These are phyloP conservation scores for Penicillium sp. DNA, from an alignment of 2,329 filamentous ascomycete genomes.

Conservation along the genomic window DNA sequence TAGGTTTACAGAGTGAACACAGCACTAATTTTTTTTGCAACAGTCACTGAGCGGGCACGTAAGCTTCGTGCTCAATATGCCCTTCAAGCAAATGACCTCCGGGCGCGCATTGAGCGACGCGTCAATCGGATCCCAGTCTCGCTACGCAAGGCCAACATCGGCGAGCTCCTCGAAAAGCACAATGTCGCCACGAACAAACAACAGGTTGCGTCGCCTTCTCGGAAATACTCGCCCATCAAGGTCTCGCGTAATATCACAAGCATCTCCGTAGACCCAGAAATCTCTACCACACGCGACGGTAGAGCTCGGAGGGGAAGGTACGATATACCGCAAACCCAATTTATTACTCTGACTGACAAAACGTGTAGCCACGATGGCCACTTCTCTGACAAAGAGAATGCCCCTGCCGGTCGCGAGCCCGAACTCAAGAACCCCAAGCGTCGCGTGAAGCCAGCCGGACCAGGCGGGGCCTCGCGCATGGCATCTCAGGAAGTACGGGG, in stretches of 20 bases:
- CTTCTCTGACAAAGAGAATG: slow-evolving; percentile 75
- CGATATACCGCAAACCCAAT: slow-evolving; percentile 7
- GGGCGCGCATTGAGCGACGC: slow-evolving; percentile 84
- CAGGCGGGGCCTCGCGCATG: slow-evolving; percentile 39
- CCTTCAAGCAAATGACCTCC: slow-evolving; percentile 79
- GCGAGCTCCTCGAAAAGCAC: slow-evolving; percentile 67
- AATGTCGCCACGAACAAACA: slow-evolving; percentile 26
- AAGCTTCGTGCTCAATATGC: slow-evolving; percentile 87
- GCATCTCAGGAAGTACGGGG: slow-evolving; percentile 45
- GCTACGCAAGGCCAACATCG: slow-evolving; percentile 76
- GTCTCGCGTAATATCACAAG: slow-evolving; percentile 27
- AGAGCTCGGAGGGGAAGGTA: slow-evolving; percentile 36
- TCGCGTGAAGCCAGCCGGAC: slow-evolving; percentile 45
- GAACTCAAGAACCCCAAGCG: slow-evolving; percentile 70
- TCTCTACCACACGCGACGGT: slow-evolving; percentile 29
- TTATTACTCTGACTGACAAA: background rate
- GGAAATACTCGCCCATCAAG: slow-evolving; percentile 32
- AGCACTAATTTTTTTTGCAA: slow-evolving; percentile 11
- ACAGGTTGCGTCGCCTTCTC: slow-evolving; percentile 31
- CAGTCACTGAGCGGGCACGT: slow-evolving; percentile 83
- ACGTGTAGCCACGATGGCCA: slow-evolving; percentile 59
- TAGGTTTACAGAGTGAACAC: background rate
- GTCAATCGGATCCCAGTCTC: slow-evolving; percentile 85
- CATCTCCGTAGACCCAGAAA: slow-evolving; percentile 32
- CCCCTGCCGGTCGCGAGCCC: slow-evolving; percentile 32